A percentile compares a stretch with the other conserved stretches of the same genome.
Evolutionary conservation across 108 stramenopile genomes (phyloP).

Genomic region (Licmophora abbreviata): DNA sequence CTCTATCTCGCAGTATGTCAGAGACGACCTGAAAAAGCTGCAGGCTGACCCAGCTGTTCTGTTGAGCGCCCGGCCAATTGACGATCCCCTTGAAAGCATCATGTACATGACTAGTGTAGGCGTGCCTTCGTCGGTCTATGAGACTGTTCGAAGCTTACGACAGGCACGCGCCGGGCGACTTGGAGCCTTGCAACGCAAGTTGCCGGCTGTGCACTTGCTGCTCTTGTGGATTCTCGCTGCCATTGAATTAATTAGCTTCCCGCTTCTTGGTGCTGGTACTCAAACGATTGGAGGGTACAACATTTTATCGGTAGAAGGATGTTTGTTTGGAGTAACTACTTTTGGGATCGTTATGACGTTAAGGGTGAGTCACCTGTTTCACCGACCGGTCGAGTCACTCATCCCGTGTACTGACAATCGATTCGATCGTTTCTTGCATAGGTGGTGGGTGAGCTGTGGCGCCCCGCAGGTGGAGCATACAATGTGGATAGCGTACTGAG

Average conservation of each 20-base stretch:
- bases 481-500: constrained; percentile 73
- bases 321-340: constrained; percentile 76
- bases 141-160: constrained; percentile 73
- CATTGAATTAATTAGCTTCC: constrained; percentile 70
- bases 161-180: constrained; percentile 74
- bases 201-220: constrained; percentile 66
- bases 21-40: constrained; percentile 52
- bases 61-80: constrained; percentile 60
- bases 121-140: constrained; percentile 76
- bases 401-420: neutral
- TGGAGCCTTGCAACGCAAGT: constrained; percentile 72
- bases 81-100: constrained; percentile 84
- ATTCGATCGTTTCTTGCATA: neutral
- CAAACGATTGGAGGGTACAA: constrained; percentile 76
- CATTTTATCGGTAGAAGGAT: constrained; percentile 73
- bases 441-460: constrained; percentile 72
- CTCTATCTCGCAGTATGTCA: constrained; percentile 52
- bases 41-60: constrained; percentile 61
- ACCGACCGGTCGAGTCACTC: neutral
- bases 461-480: constrained; percentile 76
- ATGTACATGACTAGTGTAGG: constrained; percentile 88
- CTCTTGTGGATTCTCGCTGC: constrained; percentile 68
- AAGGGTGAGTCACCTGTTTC: constrained; percentile 36
- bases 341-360: constrained; percentile 72
- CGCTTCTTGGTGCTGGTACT: constrained; percentile 76